Conservation (phyloP, 1,139 yeast species). For the Kluyveromyces sp. region DNA sequence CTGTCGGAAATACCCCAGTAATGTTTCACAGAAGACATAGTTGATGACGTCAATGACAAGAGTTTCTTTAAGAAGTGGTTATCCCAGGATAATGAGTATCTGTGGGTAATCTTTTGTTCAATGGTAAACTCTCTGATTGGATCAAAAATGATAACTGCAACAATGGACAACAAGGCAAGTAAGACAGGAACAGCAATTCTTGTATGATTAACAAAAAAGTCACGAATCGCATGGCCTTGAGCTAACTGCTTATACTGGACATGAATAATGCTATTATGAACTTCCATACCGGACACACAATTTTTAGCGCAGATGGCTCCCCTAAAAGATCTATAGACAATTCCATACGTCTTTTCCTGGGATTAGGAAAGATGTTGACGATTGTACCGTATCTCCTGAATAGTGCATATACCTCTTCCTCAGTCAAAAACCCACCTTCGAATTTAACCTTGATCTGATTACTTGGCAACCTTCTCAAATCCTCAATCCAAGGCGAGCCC, state of each 20-base stretch:
- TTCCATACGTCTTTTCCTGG: constrained; percentile 39
- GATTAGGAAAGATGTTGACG: constrained; percentile 59
- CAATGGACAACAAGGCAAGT: constrained; percentile 58
- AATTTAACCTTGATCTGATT: constrained; percentile 54
- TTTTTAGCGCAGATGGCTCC: constrained; percentile 85
- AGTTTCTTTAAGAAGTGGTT: constrained; percentile 30
- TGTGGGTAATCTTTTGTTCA: constrained; percentile 60
- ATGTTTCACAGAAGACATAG: constrained; percentile 34
- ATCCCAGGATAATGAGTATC: constrained; percentile 34
- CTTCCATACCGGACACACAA: constrained; percentile 71
- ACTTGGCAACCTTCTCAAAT: constrained; percentile 69
- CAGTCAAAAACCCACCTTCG: constrained; percentile 68
- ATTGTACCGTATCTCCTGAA: constrained; percentile 85
- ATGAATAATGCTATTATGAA: constrained; percentile 60
- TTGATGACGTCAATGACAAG: constrained; percentile 31
- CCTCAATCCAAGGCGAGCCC: constrained; percentile 96
- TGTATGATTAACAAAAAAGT: constrained; percentile 65
- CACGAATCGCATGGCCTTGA: constrained; percentile 45
- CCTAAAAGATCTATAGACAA: constrained; percentile 48
- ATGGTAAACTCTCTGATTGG: constrained; percentile 84
- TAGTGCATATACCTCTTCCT: constrained; percentile 74
- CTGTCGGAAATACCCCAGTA: constrained; percentile 32
- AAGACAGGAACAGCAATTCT: constrained; percentile 59
- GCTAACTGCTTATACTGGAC: constrained; percentile 58
- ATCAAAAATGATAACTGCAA: constrained; percentile 82